These are phyloP conservation scores for Auriscalpium vulgare DNA, from an alignment of 768 basidiomycete genomes.

Conservation along the genomic window DNA sequence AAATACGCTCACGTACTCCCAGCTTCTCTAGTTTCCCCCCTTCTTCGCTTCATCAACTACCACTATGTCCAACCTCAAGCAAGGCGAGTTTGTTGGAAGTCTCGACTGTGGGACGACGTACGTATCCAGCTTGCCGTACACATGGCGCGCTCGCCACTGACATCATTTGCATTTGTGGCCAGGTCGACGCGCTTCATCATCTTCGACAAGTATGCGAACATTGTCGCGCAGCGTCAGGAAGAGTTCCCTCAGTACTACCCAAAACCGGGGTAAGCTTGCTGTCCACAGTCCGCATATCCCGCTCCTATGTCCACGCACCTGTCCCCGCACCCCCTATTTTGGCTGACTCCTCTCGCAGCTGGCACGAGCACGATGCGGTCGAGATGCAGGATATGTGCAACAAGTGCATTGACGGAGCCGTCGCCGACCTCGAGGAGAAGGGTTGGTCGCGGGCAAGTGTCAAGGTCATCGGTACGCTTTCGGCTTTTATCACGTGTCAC, in stretches of 20 bases:
- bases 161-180: conserved; percentile 2
- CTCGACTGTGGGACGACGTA: conserved; percentile 95
- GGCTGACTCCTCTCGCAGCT: conserved; percentile 38
- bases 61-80: conserved; percentile 35
- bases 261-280: conserved; percentile 55
- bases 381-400: conserved; percentile 75
- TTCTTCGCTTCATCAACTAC: not conserved
- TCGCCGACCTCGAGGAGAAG: conserved; percentile 57
- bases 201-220: conserved; percentile 81
- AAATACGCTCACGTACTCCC: not conserved
- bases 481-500: not conserved
- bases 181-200: conserved; percentile 90
- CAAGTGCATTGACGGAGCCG: conserved; percentile 65
- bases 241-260: conserved; percentile 95
- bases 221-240: conserved; percentile 81
- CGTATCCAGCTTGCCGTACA: conserved; percentile 23
- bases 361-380: conserved; percentile 91
- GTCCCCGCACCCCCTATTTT: not conserved
- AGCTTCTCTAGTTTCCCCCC: not conserved
- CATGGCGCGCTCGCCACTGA: not conserved
- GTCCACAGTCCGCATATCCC: not conserved
- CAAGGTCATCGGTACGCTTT: conserved; percentile 78
- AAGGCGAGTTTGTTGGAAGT: conserved; percentile 83
- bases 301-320: no score
- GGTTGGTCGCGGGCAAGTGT: conserved; percentile 79